Evolutionary conservation across 140 eudicot species (phyloP), one percentile per base, ranked within the genome.

Genomic region (Flaveria floridana): DNA sequence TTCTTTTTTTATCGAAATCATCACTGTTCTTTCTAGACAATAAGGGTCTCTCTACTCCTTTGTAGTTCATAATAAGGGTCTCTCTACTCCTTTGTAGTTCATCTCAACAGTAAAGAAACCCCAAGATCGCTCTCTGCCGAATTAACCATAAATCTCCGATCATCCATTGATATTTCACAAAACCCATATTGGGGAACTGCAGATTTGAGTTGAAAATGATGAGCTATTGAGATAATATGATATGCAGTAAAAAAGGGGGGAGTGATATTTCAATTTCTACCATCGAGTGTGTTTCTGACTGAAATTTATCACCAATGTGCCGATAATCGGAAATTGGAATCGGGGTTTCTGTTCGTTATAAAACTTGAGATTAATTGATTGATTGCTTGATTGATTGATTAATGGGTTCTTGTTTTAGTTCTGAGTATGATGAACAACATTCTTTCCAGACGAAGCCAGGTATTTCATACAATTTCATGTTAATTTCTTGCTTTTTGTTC

Each of bases 321-420:
- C 20, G 64, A 72, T 72, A 39, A 19, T 79, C 63, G 67, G 83
- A 76, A 57, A 47, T 79, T 76, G 67, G 76, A 88, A 83, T 81
- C 84, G 79, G 82, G 72, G 74, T 58, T 74, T 46, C 12, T 42
- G 42, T 79, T 65, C 34, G 77, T 59, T 73, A 47, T 16, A 69
- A 72, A 42, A 46, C 59, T 25, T 42, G 46, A 19, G 23, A 16
- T 55, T 18, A 2, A 74, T 51, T 44, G 23, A 16, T 55, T 18
- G 3, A 74, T 59, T 44, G 41, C 7, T 34, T 34, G 41, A 6
- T 34, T 34, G 41, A 34, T 79, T 70, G 62, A 81, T 51, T 69
- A 7, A 88, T 88, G 95, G 95, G 95, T 75, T 72, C 87, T 79
- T 88, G 95, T 84, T 67, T 85, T 66, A 88, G 95, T 78, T 80